These are phyloP conservation scores for Vicia faba DNA, from an alignment of 306 rosid genomes.

Conservation along the genomic window DNA sequence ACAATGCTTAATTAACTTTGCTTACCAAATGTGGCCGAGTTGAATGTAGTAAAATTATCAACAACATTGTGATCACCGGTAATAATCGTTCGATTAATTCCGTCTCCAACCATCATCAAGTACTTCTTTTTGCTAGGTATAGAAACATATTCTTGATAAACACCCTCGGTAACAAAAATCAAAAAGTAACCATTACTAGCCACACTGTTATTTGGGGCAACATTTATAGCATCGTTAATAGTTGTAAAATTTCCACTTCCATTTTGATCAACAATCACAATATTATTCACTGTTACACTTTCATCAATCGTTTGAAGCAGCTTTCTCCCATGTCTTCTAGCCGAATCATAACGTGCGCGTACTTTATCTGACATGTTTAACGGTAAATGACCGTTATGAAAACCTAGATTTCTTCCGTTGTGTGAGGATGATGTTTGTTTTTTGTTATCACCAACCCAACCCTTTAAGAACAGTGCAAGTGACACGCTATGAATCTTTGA, in stretches of 20 bases:
- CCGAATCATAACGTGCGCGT: constrained; percentile 52
- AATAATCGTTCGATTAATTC: constrained; percentile 65
- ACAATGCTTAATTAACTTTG: not conserved
- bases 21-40: constrained; percentile 82
- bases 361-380: constrained; percentile 55
- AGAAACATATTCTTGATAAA: constrained; percentile 69
- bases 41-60: constrained; percentile 81
- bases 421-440: constrained; percentile 32
- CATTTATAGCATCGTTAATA: constrained; percentile 62
- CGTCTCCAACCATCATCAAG: constrained; percentile 81
- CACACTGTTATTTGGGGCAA: constrained; percentile 65
- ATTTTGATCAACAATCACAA: constrained; percentile 53
- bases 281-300: constrained; percentile 44
- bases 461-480: constrained; percentile 56
- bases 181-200: constrained; percentile 56
- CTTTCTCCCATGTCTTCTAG: constrained; percentile 59
- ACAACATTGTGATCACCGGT: constrained; percentile 72
- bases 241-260: constrained; percentile 49
- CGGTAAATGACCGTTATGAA: constrained; percentile 61
- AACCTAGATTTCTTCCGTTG: constrained; percentile 38
- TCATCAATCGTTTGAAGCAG: constrained; percentile 41
- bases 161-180: constrained; percentile 61
- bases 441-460: constrained; percentile 66
- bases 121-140: constrained; percentile 56
- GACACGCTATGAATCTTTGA: constrained; percentile 70